phyloP scores from a whole-genome alignment of 805 yeast genomes.

The Candida namnaoensis region DNA sequence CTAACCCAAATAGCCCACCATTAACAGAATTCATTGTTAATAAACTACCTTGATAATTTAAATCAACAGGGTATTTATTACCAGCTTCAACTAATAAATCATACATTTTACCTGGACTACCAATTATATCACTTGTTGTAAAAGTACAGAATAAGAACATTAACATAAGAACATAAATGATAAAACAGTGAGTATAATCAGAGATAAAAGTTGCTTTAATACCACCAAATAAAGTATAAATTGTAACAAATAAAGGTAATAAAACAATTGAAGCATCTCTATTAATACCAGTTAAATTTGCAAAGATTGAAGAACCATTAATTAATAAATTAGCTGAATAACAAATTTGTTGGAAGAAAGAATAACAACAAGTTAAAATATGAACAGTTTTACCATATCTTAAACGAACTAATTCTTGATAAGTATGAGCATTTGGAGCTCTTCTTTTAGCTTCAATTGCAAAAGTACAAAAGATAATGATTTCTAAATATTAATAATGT shows the following conservation, averaged over 20 bases:
- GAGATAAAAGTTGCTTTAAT: constrained; percentile 25
- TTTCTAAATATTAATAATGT: no score
- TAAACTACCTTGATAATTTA: constrained; percentile 77
- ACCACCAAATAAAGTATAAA: constrained; percentile 27
- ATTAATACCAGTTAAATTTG: constrained; percentile 18
- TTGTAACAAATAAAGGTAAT: constrained; percentile 24
- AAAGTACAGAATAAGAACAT: constrained; percentile 65
- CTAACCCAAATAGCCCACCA: constrained; percentile 80
- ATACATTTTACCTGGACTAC: constrained; percentile 75
- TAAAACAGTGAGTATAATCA: constrained; percentile 63
- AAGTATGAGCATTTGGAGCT: constrained; percentile 28
- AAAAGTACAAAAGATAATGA: constrained; percentile 1
- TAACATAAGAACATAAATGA: constrained; percentile 62
- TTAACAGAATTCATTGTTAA: constrained; percentile 74
- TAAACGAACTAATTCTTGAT: constrained; percentile 21
- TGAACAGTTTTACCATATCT: constrained; percentile 24
- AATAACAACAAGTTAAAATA: constrained; percentile 15
- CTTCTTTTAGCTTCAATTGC: constrained; percentile 23
- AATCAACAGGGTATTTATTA: constrained; percentile 51
- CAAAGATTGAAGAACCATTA: constrained; percentile 26
- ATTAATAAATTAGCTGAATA: constrained; percentile 23
- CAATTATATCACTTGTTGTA: constrained; percentile 49
- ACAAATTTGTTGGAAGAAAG: constrained; percentile 20
- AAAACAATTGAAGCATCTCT: constrained; percentile 18
- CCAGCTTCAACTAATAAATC: constrained; percentile 59